A percentile compares a stretch with the other conserved stretches of the same genome.
These are phyloP conservation scores for Skeletonema costatum DNA, from an alignment of 108 stramenopile genomes.

Conservation along the genomic window DNA sequence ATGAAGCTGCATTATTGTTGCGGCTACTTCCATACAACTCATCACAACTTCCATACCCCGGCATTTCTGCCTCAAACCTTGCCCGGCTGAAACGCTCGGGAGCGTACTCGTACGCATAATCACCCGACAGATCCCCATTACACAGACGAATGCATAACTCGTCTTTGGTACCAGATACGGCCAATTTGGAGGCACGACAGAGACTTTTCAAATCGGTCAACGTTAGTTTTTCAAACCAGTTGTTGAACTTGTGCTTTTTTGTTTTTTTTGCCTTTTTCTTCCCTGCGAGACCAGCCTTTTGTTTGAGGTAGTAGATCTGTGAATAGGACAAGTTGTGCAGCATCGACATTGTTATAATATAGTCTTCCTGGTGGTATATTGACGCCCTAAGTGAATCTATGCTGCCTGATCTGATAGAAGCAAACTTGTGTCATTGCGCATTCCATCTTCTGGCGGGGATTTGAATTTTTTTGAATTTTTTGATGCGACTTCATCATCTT, in stretches of 20 bases:
- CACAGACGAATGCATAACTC: conserved; percentile 6
- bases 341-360: no score
- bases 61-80: conserved; percentile 13
- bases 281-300: not conserved
- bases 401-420: no score
- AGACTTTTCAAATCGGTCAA: not conserved
- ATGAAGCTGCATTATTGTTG: not conserved
- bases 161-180: conserved; percentile 22
- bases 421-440: no score
- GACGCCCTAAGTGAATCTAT: no score
- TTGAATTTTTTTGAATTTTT: no score
- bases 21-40: not conserved
- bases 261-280: conserved; percentile 6
- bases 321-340: no score
- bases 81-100: conserved; percentile 11
- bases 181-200: not conserved
- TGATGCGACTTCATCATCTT: no score
- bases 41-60: conserved; percentile 5
- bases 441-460: no score
- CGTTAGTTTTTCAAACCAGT: not conserved
- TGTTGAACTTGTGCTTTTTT: not conserved
- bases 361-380: no score
- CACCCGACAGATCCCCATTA: conserved; percentile 2
- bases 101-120: conserved; percentile 14
- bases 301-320: no score